phyloP scores from a whole-genome alignment of 352 stramenopile species.

The Phytopythium sindhum region DNA sequence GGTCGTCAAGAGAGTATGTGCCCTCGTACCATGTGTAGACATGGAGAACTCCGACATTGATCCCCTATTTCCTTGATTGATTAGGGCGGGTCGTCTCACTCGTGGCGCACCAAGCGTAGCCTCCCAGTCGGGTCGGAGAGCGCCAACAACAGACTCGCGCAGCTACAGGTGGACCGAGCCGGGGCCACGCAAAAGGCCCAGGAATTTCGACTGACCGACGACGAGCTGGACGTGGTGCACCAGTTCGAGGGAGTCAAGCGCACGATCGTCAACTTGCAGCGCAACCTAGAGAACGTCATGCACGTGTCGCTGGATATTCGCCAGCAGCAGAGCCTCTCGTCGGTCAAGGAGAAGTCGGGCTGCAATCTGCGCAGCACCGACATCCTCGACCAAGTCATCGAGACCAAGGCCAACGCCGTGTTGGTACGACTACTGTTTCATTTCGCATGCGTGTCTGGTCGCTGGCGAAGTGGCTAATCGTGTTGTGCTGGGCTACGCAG shows the following conservation, averaged over 20 bases:
- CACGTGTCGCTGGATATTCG: slow-evolving; percentile 25
- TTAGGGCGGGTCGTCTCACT: slow-evolving; percentile 51
- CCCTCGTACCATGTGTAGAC: background rate
- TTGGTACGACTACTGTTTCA: slow-evolving; percentile 25
- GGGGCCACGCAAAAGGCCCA: slow-evolving; percentile 3
- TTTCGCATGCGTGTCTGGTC: background rate
- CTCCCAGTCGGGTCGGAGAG: slow-evolving; percentile 14
- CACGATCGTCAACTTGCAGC: slow-evolving; percentile 51
- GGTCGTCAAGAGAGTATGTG: slow-evolving; percentile 45
- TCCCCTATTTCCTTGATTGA: background rate
- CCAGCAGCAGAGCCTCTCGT: slow-evolving; percentile 11
- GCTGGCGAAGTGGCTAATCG: background rate
- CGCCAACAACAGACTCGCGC: slow-evolving; percentile 6
- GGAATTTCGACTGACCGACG: slow-evolving; percentile 37
- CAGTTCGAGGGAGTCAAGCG: slow-evolving; percentile 49
- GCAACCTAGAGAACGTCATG: slow-evolving; percentile 40
- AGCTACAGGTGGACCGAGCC: background rate
- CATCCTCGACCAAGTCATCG: slow-evolving; percentile 41
- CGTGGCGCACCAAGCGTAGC: slow-evolving; percentile 44
- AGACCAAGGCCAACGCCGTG: slow-evolving; percentile 52
- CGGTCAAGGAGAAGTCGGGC: slow-evolving; percentile 1
- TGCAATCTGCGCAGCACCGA: slow-evolving; percentile 18
- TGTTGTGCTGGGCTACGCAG: slow-evolving; percentile 13
- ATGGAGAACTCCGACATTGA: background rate
- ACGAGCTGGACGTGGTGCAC: slow-evolving; percentile 37